Percentiles rank a stretch among this genome's conserved stretches.
phyloP scores from a whole-genome alignment of 495 filamentous ascomycete species.

The Lepidopterella palustris region DNA sequence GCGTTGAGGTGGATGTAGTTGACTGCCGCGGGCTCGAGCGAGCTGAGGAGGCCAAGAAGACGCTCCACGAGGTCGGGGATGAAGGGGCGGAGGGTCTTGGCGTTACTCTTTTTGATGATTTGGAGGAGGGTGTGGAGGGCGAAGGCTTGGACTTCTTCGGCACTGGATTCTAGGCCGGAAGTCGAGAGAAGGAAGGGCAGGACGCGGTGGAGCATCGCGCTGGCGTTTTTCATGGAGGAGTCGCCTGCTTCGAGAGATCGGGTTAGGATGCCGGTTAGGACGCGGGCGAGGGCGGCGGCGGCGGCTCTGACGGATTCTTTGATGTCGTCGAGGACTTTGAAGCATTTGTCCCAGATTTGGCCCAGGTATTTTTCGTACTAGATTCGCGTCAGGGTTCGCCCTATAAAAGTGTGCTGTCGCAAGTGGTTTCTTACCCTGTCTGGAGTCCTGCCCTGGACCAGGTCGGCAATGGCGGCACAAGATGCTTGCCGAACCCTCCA shows the following conservation, averaged over 20 bases:
- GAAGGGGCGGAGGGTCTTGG: conserved; percentile 65
- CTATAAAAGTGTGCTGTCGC: not conserved
- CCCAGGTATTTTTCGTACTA: conserved; percentile 73
- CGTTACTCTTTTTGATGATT: conserved; percentile 76
- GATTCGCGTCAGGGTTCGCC: not conserved
- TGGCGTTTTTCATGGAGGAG: conserved; percentile 59
- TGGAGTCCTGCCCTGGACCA: conserved; percentile 68
- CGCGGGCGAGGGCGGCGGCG: conserved; percentile 72
- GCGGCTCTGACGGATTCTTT: conserved; percentile 81
- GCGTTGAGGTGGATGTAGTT: conserved; percentile 91
- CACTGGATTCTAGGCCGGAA: conserved; percentile 78
- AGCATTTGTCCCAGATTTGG: conserved; percentile 72
- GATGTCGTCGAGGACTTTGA: conserved; percentile 89
- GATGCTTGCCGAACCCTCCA: conserved; percentile 90
- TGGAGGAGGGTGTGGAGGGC: conserved; percentile 66
- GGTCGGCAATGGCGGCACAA: conserved; percentile 81
- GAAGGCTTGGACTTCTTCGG: conserved; percentile 70
- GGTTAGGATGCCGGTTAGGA: conserved; percentile 73
- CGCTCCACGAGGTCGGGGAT: conserved; percentile 75
- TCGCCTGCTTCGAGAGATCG: conserved; percentile 77
- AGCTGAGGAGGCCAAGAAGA: conserved; percentile 71
- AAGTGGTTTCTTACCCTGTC: conserved; percentile 40
- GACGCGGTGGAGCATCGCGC: conserved; percentile 70
- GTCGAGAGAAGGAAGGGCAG: conserved; percentile 88
- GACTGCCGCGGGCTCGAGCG: conserved; percentile 75